phyloP scores from a whole-genome alignment of 768 basidiomycete genomes.

The Rhodosporidiobolus odoratus region DNA sequence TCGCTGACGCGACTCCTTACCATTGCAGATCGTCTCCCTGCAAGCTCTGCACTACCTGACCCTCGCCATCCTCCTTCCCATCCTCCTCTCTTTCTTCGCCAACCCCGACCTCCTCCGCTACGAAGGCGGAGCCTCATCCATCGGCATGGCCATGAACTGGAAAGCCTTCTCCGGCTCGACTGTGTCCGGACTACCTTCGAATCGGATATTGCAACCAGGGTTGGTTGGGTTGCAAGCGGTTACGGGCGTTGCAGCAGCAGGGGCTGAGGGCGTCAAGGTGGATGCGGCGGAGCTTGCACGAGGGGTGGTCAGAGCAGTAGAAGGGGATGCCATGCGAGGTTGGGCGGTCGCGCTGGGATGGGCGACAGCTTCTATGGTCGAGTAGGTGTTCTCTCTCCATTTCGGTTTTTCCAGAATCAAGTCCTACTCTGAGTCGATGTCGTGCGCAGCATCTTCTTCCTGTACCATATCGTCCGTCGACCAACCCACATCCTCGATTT shows the following conservation, averaged over 20 bases:
- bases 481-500: conserved; percentile 95
- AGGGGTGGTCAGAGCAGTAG: conserved; percentile 23
- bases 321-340: conserved; percentile 65
- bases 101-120: conserved; percentile 43
- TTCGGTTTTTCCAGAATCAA: neutral
- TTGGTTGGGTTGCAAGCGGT: conserved; percentile 61
- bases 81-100: conserved; percentile 62
- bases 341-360: conserved; percentile 88
- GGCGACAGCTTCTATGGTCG: conserved; percentile 71
- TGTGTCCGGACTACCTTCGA: conserved; percentile 59
- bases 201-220: conserved; percentile 55
- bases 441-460: conserved; percentile 61
- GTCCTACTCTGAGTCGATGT: too few relatives aligned
- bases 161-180: conserved; percentile 88
- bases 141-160: conserved; percentile 95
- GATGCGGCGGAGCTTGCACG: neutral
- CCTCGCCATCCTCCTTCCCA: conserved; percentile 73
- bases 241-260: conserved; percentile 10
- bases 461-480: conserved; percentile 79
- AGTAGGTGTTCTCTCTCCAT: conserved; percentile 58
- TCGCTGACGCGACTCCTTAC: neutral
- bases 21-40: conserved; percentile 73
- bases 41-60: conserved; percentile 92
- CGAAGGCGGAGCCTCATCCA: conserved; percentile 46
- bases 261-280: neutral